These are phyloP conservation scores for Peronosclerospora sorghi DNA, from an alignment of 352 stramenopile species.

Conservation along the genomic window DNA sequence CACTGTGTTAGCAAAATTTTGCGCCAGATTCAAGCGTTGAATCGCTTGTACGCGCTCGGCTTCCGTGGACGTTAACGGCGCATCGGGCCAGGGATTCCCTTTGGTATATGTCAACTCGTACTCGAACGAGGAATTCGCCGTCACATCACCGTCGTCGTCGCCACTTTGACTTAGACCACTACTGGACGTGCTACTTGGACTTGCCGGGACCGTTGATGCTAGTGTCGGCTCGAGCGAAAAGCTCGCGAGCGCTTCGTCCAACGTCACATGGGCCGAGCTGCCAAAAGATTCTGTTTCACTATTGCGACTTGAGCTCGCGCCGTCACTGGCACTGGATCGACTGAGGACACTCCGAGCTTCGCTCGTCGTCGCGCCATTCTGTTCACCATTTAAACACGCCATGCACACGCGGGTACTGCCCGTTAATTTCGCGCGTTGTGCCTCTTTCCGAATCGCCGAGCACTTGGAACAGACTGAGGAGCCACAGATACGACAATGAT, in stretches of 20 bases:
- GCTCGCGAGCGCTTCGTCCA: constrained; percentile 23
- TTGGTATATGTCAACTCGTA: constrained; percentile 68
- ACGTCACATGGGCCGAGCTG: constrained; percentile 23
- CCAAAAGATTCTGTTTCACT: constrained; percentile 28
- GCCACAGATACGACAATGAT: constrained; percentile 74
- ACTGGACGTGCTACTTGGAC: constrained; percentile 27
- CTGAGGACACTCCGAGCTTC: constrained; percentile 14
- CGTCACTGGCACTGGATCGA: constrained; percentile 18
- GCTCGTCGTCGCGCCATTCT: constrained; percentile 20
- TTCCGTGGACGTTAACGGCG: constrained; percentile 44
- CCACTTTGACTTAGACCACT: constrained; percentile 18
- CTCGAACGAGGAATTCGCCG: constrained; percentile 38
- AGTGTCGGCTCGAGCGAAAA: constrained; percentile 34
- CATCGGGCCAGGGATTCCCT: constrained; percentile 68
- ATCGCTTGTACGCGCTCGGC: constrained; percentile 44
- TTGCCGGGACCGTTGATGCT: constrained; percentile 12
- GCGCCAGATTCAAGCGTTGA: constrained; percentile 58
- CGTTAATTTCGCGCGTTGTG: constrained; percentile 23
- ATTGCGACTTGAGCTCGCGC: constrained; percentile 13
- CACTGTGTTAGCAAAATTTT: constrained; percentile 63
- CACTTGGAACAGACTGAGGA: constrained; percentile 69
- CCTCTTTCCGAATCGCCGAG: constrained; percentile 40
- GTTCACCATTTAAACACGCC: constrained; percentile 62
- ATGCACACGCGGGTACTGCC: constrained; percentile 48
- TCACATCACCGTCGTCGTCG: constrained; percentile 49